Conservation (phyloP, 331 rosid genomes). For the Telfairia occidentalis region DNA sequence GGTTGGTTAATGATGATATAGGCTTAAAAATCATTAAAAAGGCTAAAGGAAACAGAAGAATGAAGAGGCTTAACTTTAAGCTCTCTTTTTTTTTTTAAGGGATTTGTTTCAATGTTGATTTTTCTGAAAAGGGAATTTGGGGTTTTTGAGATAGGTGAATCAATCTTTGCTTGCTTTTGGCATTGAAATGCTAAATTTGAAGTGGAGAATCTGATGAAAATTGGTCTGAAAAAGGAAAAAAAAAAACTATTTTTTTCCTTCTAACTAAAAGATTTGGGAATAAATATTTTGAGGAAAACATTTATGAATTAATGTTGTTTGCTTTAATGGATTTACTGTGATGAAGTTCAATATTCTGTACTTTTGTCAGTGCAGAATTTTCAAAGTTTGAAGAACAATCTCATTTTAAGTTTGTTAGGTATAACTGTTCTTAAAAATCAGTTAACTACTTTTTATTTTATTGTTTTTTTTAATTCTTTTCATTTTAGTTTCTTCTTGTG, state of each 20-base stretch:
- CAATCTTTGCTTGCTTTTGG: conserved; percentile 4
- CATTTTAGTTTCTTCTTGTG: neutral
- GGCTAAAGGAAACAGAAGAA: neutral
- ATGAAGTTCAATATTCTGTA: neutral
- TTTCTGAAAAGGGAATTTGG: neutral
- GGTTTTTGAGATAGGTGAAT: conserved; percentile 2
- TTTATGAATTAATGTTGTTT: neutral
- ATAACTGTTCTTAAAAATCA: neutral
- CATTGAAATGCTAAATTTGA: neutral
- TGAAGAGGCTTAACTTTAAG: neutral
- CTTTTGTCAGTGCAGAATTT: neutral
- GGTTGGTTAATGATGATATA: neutral
- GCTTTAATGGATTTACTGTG: neutral
- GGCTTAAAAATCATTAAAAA: neutral
- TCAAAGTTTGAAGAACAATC: neutral
- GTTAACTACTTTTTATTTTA: neutral
- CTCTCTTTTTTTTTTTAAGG: neutral
- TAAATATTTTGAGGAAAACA: neutral
- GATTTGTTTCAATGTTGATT: neutral
- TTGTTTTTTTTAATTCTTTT: too few relatives aligned
- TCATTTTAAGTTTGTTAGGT: neutral
- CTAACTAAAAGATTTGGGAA: neutral
- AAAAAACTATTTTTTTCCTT: neutral
- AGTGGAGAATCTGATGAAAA: conserved; percentile 7
- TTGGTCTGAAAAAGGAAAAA: neutral